Percentiles rank a stretch among this genome's conserved stretches.
phyloP scores from a whole-genome alignment of 2,329 filamentous ascomycete genomes.

The Alternaria consortialis region DNA sequence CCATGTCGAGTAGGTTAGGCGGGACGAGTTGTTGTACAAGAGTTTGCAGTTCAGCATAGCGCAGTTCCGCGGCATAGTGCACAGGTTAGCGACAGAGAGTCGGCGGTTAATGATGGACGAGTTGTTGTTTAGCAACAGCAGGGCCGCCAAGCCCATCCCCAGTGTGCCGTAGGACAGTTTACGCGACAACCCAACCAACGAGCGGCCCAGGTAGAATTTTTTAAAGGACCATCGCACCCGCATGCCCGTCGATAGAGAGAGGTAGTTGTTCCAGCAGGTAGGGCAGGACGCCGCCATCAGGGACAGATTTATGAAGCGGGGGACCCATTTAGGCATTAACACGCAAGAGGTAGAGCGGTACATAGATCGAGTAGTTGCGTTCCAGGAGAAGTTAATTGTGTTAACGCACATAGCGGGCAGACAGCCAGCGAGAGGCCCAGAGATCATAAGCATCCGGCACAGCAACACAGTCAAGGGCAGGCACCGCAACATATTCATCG shows the following conservation, averaged over 20 bases:
- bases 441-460: conserved; percentile 30
- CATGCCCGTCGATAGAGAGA: too few species aligned
- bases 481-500: conserved; percentile 28
- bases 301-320: conserved; percentile 11
- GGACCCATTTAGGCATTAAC: neutral
- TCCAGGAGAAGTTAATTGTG: conserved; percentile 21
- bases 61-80: conserved; percentile 10
- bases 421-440: conserved; percentile 15
- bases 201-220: too few species aligned
- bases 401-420: too few species aligned
- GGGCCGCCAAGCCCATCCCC: too few species aligned
- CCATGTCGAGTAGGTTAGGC: too few species aligned
- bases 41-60: conserved; percentile 10
- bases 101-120: conserved; percentile 4
- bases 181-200: too few species aligned
- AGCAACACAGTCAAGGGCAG: conserved; percentile 22
- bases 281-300: too few species aligned
- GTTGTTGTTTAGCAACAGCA: too few species aligned
- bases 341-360: conserved; percentile 18
- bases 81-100: conserved; percentile 1
- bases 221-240: too few species aligned
- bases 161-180: too few species aligned
- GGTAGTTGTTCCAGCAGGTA: too few species aligned
- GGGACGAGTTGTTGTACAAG: conserved; percentile 9
- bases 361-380: conserved; percentile 16